phyloP scores from a whole-genome alignment of 2,329 filamentous ascomycete species.

The Neopestalotiopsis sp. region DNA sequence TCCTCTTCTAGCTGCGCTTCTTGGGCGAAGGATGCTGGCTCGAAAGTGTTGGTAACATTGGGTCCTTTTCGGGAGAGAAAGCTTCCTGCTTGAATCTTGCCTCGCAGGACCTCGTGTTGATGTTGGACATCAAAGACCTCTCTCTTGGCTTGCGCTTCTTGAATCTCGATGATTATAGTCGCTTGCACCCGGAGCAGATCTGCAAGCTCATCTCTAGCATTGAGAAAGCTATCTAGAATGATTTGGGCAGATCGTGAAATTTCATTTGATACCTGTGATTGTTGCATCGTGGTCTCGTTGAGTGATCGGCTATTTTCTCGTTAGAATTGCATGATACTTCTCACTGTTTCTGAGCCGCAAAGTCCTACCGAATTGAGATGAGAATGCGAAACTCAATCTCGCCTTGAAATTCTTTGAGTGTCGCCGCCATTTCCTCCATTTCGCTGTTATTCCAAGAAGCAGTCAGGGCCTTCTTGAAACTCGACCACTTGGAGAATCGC shows the following conservation, averaged over 20 bases:
- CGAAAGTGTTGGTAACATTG: not conserved
- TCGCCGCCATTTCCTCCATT: slow-evolving; percentile 4
- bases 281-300: not conserved
- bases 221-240: slow-evolving; percentile 4
- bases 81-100: not conserved
- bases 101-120: not conserved
- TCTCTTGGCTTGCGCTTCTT: not conserved
- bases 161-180: not conserved
- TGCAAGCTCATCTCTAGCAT: not conserved
- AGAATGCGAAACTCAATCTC: slow-evolving; percentile 16
- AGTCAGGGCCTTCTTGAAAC: slow-evolving; percentile 1
- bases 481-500: slow-evolving; percentile 10
- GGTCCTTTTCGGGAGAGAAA: not conserved
- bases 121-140: not conserved
- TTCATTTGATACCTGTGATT: not conserved
- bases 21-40: not conserved
- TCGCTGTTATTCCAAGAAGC: slow-evolving; percentile 6
- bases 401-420: not conserved
- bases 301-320: not conserved
- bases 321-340: not conserved
- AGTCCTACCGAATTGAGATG: slow-evolving; percentile 6
- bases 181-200: not conserved
- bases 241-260: not conserved
- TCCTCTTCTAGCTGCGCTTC: not conserved
- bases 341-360: not conserved